These are phyloP conservation scores for Meyerozyma carpophila DNA, from an alignment of 1,139 yeast species.

Conservation along the genomic window DNA sequence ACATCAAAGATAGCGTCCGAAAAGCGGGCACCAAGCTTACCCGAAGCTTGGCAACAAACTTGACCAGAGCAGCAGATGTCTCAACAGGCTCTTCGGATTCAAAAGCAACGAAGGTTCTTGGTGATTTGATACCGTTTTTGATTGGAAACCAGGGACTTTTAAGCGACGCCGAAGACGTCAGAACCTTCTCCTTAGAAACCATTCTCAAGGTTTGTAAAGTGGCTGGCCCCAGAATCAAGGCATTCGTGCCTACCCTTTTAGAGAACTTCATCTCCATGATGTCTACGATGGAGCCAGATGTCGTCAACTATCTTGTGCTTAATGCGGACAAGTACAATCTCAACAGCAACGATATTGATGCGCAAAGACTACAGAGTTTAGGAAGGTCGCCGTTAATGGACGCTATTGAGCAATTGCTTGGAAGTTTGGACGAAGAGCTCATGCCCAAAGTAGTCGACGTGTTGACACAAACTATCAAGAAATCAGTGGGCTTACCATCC, in stretches of 20 bases:
- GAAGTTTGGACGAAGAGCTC: slow-evolving; percentile 45
- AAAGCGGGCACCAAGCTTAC: slow-evolving; percentile 72
- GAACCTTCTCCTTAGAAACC: slow-evolving; percentile 69
- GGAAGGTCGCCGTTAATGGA: slow-evolving; percentile 88
- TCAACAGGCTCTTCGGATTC: slow-evolving; percentile 19
- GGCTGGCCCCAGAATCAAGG: slow-evolving; percentile 53
- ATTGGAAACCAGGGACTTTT: slow-evolving; percentile 74
- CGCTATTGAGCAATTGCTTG: slow-evolving; percentile 69
- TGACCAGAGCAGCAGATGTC: slow-evolving; percentile 53
- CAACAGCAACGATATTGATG: slow-evolving; percentile 67
- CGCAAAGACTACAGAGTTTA: slow-evolving; percentile 66
- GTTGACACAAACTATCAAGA: slow-evolving; percentile 48
- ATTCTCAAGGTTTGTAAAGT: slow-evolving; percentile 64
- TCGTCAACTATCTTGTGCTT: slow-evolving; percentile 75
- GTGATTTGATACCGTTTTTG: slow-evolving; percentile 69
- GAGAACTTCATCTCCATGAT: slow-evolving; percentile 66
- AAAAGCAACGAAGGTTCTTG: slow-evolving; percentile 49
- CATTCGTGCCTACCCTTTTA: slow-evolving; percentile 64
- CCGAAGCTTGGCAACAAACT: slow-evolving; percentile 56
- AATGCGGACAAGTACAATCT: slow-evolving; percentile 87
- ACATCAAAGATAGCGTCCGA: slow-evolving; percentile 90
- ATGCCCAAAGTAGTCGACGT: slow-evolving; percentile 49
- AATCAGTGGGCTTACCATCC: slow-evolving; percentile 85
- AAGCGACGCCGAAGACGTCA: slow-evolving; percentile 83
- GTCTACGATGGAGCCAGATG: slow-evolving; percentile 90